Evolutionary conservation across 306 rosid genomes (phyloP), one percentile per base, ranked within the genome.

Genomic region (Vigna trinervia): DNA sequence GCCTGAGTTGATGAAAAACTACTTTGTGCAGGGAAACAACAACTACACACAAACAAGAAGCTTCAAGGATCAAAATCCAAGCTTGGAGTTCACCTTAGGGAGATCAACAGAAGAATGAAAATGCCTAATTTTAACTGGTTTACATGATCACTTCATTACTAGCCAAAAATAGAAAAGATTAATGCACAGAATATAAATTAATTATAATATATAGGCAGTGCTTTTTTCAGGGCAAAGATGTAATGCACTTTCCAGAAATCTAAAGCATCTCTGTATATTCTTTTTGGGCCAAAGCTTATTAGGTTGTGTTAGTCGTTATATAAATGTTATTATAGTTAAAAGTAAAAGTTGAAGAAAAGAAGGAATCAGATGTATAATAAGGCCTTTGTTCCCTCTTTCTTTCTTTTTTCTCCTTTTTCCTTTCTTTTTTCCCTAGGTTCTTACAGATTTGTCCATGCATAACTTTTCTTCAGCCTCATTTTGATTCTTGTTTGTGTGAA

Each of bases 51-150:
- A 78, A 56, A 73, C 88, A 65, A 85, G 81, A 74, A 84, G 79
- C 66, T 87, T 73, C 68, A 78, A 69, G 79, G 79, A 85, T 45
- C 81, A 84, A 36, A 87, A 72, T 74, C 91, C 91, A 81, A 86
- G 87, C 86, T 85, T 88, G 85, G 98, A 91, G 82, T 84, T 93
- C 76, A 85, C 92, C 71, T 86, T 89, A 78, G 96, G 93, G 47
- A 86, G 90, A 79, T 68, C 86, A 36, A 83, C 75, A 80, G 41
- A 67, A 32, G 83, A 84, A 76, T 68, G 89, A 84, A 70, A 84
- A 53, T 54, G 86, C 80, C 71, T 83, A 68, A 82, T 62, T 70
- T 59, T 36, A 54, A 7, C 41, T 77, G 65, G 39, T 61, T 51
- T 52, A 36, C 63, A 68, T 66, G 75, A 63, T 81, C 23, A 19